Conservation (phyloP, 2,329 filamentous ascomycete species). For the Ceratocystiopsis minuta region DNA sequence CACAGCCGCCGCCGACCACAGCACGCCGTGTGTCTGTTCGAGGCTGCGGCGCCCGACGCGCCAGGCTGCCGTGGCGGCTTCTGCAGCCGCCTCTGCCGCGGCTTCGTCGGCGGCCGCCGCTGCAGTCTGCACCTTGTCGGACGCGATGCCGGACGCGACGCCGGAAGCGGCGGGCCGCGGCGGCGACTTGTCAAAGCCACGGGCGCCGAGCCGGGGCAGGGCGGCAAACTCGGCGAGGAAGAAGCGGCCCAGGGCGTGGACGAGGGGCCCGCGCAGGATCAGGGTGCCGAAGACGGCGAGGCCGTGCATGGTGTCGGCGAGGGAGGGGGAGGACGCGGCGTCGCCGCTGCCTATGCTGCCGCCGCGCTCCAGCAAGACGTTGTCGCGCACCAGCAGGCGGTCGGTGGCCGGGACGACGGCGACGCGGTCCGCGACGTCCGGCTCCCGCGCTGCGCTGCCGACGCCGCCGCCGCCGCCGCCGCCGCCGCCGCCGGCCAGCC, state of each 20-base stretch:
- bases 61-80: slow-evolving; percentile 29
- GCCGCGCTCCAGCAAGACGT: slow-evolving; percentile 42
- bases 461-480: no score
- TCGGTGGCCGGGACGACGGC: slow-evolving; percentile 7
- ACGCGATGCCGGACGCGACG: no score
- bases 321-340: slow-evolving; percentile 2
- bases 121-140: no score
- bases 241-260: slow-evolving; percentile 48
- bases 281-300: slow-evolving; percentile 70
- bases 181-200: slow-evolving; percentile 42
- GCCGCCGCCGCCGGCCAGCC: slow-evolving; percentile 18
- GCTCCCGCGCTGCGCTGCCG: slow-evolving; percentile 8
- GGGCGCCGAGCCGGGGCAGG: slow-evolving; percentile 64
- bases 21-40: slow-evolving; percentile 41
- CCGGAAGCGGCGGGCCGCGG: no score
- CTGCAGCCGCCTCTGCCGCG: slow-evolving; percentile 20
- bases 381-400: slow-evolving; percentile 68
- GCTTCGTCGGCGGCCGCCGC: slow-evolving; percentile 12
- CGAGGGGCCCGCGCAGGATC: slow-evolving; percentile 57
- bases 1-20: slow-evolving; percentile 70
- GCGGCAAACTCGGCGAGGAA: slow-evolving; percentile 63
- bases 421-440: no score
- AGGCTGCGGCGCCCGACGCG: slow-evolving; percentile 33
- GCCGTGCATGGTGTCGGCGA: slow-evolving; percentile 50
- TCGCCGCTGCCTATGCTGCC: slow-evolving; percentile 11